These are phyloP conservation scores for Aquilaria sinensis DNA, from an alignment of 345 rosid genomes.

Conservation along the genomic window DNA sequence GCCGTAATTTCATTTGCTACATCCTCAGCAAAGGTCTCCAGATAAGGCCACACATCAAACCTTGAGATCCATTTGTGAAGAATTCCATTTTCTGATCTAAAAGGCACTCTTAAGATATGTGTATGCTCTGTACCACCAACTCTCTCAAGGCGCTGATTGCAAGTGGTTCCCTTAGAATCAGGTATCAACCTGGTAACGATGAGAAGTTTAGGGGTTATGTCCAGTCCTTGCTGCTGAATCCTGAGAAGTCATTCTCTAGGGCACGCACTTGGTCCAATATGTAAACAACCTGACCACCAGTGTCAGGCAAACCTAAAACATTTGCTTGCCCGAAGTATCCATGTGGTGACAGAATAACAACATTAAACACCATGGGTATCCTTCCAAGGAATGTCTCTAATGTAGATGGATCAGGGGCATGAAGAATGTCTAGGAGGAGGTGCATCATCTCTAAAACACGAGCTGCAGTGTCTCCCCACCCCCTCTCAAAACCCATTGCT, in stretches of 20 bases:
- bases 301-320: slow-evolving; percentile 97
- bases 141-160: slow-evolving; percentile 92
- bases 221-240: slow-evolving; percentile 83
- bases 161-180: slow-evolving; percentile 87
- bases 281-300: slow-evolving; percentile 98
- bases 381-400: slow-evolving; percentile 94
- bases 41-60: slow-evolving; percentile 97
- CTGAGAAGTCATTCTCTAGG: slow-evolving; percentile 72
- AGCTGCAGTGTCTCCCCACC: slow-evolving; percentile 95
- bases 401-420: slow-evolving; percentile 93
- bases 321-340: slow-evolving; percentile 99
- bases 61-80: slow-evolving; percentile 96
- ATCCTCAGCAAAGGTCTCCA: slow-evolving; percentile 91
- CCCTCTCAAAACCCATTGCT: slow-evolving; percentile 98
- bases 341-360: slow-evolving; percentile 91
- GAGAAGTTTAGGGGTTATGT: slow-evolving; percentile 75
- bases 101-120: slow-evolving; percentile 83
- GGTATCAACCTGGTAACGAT: slow-evolving; percentile 93
- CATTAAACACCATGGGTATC: slow-evolving; percentile 91
- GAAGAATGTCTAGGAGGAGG: slow-evolving; percentile 88
- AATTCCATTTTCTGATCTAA: slow-evolving; percentile 82
- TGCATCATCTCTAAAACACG: slow-evolving; percentile 72
- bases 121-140: slow-evolving; percentile 88
- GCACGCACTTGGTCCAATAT: slow-evolving; percentile 99
- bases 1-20: slow-evolving; percentile 84